Evolutionary conservation across 1,139 yeast species (phyloP).

Genomic region (Meyerozyma elateridarum): DNA sequence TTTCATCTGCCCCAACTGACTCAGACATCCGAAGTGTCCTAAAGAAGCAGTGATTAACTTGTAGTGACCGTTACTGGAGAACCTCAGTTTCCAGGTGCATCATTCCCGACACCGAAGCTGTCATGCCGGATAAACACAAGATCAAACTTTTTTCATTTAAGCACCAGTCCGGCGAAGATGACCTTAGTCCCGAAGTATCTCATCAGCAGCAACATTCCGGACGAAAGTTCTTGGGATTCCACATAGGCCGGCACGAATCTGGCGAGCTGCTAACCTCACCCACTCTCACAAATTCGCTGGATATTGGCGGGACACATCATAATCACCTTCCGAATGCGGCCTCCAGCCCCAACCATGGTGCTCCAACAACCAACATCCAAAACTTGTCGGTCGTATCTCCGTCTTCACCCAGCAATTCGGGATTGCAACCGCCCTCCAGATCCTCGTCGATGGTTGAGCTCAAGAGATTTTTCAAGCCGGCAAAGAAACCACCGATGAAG

Average conservation of each 20-base stretch:
- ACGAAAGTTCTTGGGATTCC: constrained; percentile 29
- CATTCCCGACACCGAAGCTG: background rate
- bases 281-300: constrained; percentile 26
- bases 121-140: constrained; percentile 48
- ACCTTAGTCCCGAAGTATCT: constrained; percentile 6
- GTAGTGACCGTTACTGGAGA: background rate
- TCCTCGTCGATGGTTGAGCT: constrained; percentile 39
- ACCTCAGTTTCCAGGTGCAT: constrained; percentile 1
- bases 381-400: constrained; percentile 5
- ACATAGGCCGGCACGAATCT: constrained; percentile 36
- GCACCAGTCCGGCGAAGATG: constrained; percentile 8
- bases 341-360: constrained; percentile 1
- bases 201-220: constrained; percentile 6
- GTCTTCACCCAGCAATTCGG: constrained; percentile 4
- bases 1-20: background rate
- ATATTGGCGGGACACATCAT: constrained; percentile 14
- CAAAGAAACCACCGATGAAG: constrained; percentile 20
- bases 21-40: constrained; percentile 1
- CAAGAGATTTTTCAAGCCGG: constrained; percentile 39
- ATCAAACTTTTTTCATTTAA: constrained; percentile 37
- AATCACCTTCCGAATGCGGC: background rate
- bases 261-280: constrained; percentile 33
- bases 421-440: constrained; percentile 16
- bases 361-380: no score
- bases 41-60: constrained; percentile 8